Conservation (phyloP, 2,329 filamentous ascomycete genomes). For the Pseudocercospora fijiensis region DNA sequence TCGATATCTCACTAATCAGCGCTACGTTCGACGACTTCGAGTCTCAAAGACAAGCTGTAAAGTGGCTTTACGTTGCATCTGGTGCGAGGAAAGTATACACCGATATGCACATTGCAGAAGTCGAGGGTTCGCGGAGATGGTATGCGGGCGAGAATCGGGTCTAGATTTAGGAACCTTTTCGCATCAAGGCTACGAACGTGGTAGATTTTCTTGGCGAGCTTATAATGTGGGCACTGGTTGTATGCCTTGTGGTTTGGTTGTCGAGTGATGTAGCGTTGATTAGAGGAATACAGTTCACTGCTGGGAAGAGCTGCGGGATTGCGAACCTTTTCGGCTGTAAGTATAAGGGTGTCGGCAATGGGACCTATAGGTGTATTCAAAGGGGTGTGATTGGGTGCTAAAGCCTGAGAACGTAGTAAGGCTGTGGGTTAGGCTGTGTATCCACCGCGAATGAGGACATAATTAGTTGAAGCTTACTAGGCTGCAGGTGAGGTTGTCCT, state of each 20-base stretch:
- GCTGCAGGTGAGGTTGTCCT: background rate
- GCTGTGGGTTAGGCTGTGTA: background rate
- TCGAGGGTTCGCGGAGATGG: background rate
- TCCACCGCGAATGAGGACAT: background rate
- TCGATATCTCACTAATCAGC: background rate
- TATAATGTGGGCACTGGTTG: background rate
- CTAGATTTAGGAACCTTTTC: conserved; percentile 1
- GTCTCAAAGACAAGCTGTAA: background rate
- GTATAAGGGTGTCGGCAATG: background rate
- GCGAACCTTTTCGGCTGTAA: background rate
- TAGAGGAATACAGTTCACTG: background rate
- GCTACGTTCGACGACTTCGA: background rate
- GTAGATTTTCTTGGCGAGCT: background rate
- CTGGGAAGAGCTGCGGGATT: background rate
- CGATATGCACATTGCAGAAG: background rate
- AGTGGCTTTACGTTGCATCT: background rate
- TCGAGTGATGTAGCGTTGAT: background rate
- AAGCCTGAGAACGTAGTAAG: background rate
- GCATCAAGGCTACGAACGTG: background rate
- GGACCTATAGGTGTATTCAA: background rate
- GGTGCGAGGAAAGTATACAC: background rate
- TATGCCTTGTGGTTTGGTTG: background rate
- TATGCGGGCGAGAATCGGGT: background rate
- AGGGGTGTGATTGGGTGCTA: background rate
- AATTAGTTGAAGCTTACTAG: background rate